Evolutionary conservation across 331 rosid genomes (phyloP).

Genomic region (Cydonia oblonga): DNA sequence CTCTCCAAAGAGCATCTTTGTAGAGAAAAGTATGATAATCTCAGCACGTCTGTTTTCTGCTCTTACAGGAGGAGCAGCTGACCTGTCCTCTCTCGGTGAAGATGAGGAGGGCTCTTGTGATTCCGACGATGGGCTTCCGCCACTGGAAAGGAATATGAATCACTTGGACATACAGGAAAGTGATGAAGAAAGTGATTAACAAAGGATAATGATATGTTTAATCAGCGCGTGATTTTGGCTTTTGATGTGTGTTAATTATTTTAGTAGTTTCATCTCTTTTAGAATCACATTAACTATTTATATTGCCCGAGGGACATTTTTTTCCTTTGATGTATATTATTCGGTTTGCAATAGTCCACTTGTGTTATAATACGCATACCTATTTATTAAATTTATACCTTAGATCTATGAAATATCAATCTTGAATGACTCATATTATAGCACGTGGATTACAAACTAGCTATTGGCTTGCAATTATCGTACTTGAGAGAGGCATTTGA

Average conservation of each 20-base stretch:
- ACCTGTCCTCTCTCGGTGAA: conserved; percentile 13
- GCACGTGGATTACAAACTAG: too few species aligned
- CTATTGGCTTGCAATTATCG: background rate
- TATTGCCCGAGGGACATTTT: background rate
- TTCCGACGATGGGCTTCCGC: conserved; percentile 85
- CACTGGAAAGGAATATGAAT: conserved; percentile 81
- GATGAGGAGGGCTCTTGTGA: conserved; percentile 40
- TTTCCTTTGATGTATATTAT: background rate
- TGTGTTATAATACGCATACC: too few species aligned
- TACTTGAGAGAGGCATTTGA: background rate
- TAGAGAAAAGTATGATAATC: background rate
- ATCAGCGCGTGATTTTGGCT: background rate
- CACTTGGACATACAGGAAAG: conserved; percentile 44
- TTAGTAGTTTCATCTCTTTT: too few species aligned
- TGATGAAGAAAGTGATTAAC: conserved; percentile 58
- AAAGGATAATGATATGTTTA: background rate
- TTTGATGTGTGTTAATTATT: too few species aligned
- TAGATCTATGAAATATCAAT: too few species aligned
- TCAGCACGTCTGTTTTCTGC: background rate
- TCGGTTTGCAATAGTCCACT: background rate
- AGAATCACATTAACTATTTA: background rate
- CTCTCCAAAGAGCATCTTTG: background rate
- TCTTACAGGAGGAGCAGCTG: conserved; percentile 22
- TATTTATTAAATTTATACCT: too few species aligned
- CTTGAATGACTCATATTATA: too few species aligned